These are phyloP conservation scores for Trametes hirsuta DNA, from an alignment of 1,284 basidiomycete species.

Conservation along the genomic window DNA sequence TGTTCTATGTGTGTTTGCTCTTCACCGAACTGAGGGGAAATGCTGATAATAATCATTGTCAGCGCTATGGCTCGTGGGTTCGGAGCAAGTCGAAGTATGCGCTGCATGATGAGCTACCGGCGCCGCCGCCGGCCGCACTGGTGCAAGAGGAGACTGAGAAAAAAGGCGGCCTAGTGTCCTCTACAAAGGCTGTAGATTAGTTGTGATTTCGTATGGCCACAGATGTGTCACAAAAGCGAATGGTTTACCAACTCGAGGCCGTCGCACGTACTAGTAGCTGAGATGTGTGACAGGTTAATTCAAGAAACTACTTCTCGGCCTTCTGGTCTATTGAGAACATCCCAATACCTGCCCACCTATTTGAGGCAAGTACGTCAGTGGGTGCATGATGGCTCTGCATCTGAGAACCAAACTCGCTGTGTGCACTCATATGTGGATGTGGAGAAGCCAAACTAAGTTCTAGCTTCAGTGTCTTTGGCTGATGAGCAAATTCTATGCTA, in stretches of 20 bases:
- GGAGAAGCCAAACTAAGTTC: no score
- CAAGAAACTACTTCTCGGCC: no score
- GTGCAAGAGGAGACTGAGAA: constrained; percentile 6
- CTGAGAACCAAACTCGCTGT: no score
- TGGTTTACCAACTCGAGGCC: background rate
- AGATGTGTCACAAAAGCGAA: background rate
- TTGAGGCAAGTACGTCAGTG: no score
- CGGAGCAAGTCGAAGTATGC: constrained; percentile 58
- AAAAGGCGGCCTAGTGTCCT: background rate
- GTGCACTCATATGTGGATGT: no score
- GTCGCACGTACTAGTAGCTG: no score
- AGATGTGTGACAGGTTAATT: no score
- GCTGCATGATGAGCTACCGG: constrained; percentile 38
- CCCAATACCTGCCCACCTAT: no score
- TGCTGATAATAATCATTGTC: background rate
- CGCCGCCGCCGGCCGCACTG: background rate
- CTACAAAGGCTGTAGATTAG: constrained; percentile 10
- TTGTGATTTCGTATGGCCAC: background rate
- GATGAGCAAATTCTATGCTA: no score
- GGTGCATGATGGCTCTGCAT: no score
- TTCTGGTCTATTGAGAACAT: no score
- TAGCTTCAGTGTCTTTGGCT: no score
- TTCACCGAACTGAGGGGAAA: background rate
- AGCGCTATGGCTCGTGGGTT: constrained; percentile 63
- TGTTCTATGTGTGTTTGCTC: constrained; percentile 47